Evolutionary conservation across 768 basidiomycete genomes (phyloP), one percentile per base, ranked within the genome.

Genomic region (Lactifluus volemus): DNA sequence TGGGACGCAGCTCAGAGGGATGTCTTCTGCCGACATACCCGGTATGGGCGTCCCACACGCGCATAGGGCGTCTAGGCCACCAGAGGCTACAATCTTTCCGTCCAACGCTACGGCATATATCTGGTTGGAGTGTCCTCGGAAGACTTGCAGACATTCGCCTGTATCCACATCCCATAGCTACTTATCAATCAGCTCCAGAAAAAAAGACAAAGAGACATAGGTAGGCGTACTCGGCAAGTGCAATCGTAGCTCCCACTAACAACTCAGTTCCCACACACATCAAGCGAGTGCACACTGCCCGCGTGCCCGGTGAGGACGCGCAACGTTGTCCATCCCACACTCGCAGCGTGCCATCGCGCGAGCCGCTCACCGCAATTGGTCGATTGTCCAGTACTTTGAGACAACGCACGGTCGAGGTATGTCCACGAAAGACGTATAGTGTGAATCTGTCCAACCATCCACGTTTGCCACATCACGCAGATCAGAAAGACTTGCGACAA

Each of bases 51-150:
- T 99, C 96, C 96, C 96, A 99, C 53, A 97, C 88, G 69, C 97
- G 96, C 56, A 98, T 93, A n/a, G 97, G 65, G 98, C 98, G 72
- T 98, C 97, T 69, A 98, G 97, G 0, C 94, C 96, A 2, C 96
- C 96, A 65, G 91, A 93, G 0, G 96, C 96, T 25, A 99, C 79
- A 19, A 96, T 76, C 72, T 93, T 88, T 0, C 94, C 92, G 66
- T 95, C 95, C 2, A 78, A 98, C 59, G 85, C 86, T 55, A 98
- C 70, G 3, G 95, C 93, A 70, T 95, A 98, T 12, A 97, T 91
- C 71, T 98, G 96, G 0, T 91, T 93, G 0, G 83, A 85, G 68
- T 99, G 96, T 0, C 95, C 95, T 2, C 87, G 74, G 21, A 99
- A 76, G 65, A 64, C 54, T 50, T 66, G 65, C 12, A 66, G 36